These are phyloP conservation scores for Penstemon davidsonii DNA, from an alignment of 257 asterid species.

Conservation along the genomic window DNA sequence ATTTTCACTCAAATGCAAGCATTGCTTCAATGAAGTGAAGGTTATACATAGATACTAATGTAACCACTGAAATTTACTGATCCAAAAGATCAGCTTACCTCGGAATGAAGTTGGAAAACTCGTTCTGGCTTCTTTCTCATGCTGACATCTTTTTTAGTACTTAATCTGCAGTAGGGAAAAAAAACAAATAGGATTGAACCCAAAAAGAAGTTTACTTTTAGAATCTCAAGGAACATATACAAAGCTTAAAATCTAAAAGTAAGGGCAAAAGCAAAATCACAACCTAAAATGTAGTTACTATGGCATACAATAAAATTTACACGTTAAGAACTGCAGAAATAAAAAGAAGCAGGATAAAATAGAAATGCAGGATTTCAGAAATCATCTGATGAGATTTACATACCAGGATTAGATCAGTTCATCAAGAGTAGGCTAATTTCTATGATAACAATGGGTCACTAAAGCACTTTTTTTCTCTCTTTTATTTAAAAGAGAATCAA, in stretches of 20 bases:
- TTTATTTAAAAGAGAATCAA: too few relatives aligned
- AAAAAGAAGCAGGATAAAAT: too few relatives aligned
- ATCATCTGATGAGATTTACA: too few relatives aligned
- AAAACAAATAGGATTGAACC: neutral
- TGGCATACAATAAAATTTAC: too few relatives aligned
- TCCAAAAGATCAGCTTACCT: conserved; percentile 45
- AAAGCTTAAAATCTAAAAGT: neutral
- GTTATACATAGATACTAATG: neutral
- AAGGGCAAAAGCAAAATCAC: too few relatives aligned
- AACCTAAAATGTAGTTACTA: too few relatives aligned
- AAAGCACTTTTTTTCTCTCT: too few relatives aligned
- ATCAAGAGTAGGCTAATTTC: neutral
- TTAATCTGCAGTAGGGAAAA: conserved; percentile 52
- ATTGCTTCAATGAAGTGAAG: conserved; percentile 14
- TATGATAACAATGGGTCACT: neutral
- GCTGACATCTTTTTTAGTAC: conserved; percentile 51
- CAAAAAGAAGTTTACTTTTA: conserved; percentile 9
- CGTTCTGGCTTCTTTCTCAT: conserved; percentile 63
- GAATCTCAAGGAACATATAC: conserved; percentile 4
- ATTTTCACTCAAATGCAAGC: neutral
- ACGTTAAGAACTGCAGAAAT: too few relatives aligned
- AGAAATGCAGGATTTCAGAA: too few relatives aligned
- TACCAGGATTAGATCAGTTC: neutral
- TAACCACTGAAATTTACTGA: conserved; percentile 5
- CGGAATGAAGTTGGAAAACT: conserved; percentile 45